Base-by-base conservation (phyloP, 2,329 filamentous ascomycete genomes). In the Endoconidiophora polonica region DNA sequence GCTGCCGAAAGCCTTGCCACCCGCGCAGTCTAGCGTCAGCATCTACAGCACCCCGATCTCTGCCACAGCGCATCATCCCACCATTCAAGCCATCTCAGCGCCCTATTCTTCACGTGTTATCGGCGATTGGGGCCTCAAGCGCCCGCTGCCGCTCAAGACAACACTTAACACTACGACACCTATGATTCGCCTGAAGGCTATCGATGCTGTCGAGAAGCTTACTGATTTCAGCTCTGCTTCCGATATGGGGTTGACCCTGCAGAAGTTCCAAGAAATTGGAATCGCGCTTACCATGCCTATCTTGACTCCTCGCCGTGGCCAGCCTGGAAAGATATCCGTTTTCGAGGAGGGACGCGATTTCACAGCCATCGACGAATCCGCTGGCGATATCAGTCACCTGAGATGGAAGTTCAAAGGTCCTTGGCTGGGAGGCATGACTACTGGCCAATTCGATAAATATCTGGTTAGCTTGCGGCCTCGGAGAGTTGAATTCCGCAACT, bases 121-220 rank as follows among this genome's bases (percentile, higher is more conserved):
- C 59, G 90, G 90, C 36, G 90, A 96, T 60, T 96, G 90, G 88
- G 90, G 90, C 12, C 69, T 95, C 58, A 96, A 96, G 68, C 73
- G 90, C 50, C 73, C 86, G 1, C 70, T 96, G 4, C 90, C 90
- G 1, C 66, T 81, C 6, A 81, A 81, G 62, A 79, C 82, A 2
- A 88, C 86, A 4, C 76, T 78, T 18, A 76, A 77, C 49, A 79
- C 78, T 5, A 77, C 80, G 5, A 80, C 79, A n/a, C 84, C 87
- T 7, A 70, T 84, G 46, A 74, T 94, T 49, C 77, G 85, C 56
- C 67, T 96, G 57, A 79, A 78, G 58, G 74, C 82, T 54, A 73
- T 94, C 56, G 90, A 96, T 68, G 84, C 86, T 2, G 75, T 79
- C 57, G 87, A 95, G 65, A 83, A 87, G 62, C 74, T 95, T 57